Conservation (phyloP, 139 green algal species). For the Chlorella sp. region DNA sequence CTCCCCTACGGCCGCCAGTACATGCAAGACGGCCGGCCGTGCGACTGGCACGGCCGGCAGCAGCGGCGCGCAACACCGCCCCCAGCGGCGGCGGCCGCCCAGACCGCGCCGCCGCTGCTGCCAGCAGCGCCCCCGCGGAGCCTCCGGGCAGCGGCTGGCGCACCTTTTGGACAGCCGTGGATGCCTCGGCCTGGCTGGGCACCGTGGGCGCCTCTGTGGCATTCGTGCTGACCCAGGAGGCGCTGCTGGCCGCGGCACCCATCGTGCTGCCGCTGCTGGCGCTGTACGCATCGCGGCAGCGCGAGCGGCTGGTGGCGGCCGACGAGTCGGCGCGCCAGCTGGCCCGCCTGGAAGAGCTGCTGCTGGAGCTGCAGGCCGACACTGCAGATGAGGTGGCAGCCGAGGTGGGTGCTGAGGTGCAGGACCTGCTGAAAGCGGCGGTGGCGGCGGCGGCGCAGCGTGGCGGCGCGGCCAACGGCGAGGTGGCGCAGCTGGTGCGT, state of each 20-base stretch:
- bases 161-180: constrained; percentile 52
- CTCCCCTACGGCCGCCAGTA: too few relatives aligned
- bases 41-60: not conserved
- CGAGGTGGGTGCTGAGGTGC: constrained; percentile 42
- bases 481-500: constrained; percentile 26
- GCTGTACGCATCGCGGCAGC: constrained; percentile 53
- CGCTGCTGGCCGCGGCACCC: constrained; percentile 44
- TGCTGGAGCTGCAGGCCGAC: constrained; percentile 38
- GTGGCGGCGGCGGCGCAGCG: constrained; percentile 17
- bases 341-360: constrained; percentile 24
- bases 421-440: constrained; percentile 13
- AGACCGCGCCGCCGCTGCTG: not conserved
- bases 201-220: constrained; percentile 51
- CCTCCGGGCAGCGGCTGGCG: constrained; percentile 22
- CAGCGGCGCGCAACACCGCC: not conserved
- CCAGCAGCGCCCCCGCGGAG: not conserved
- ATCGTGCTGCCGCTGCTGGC: constrained; percentile 58
- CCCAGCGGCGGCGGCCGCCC: not conserved
- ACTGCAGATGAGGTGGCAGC: constrained; percentile 31
- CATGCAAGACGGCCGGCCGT: too few relatives aligned
- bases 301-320: constrained; percentile 24
- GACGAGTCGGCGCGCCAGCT: not conserved
- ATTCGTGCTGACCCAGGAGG: constrained; percentile 61
- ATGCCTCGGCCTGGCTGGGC: constrained; percentile 54
- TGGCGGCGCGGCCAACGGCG: not conserved